Percentiles rank a stretch among this genome's conserved stretches.
These are phyloP conservation scores for Agrostemma githago DNA, from an alignment of 148 eudicot species.

Conservation along the genomic window DNA sequence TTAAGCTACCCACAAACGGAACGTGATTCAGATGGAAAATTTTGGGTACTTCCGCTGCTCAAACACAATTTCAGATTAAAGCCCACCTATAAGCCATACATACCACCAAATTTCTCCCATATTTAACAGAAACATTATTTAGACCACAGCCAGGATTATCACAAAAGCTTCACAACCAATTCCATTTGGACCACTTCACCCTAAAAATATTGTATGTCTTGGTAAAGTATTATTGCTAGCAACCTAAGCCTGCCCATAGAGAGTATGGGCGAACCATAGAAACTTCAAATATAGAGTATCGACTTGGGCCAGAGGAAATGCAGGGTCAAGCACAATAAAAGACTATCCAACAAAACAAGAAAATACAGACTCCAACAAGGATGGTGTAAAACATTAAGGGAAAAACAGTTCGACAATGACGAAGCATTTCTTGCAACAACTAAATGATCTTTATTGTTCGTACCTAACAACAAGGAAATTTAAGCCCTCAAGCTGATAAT, in stretches of 20 bases:
- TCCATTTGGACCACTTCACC: not conserved
- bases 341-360: not conserved
- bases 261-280: not conserved
- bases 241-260: constrained; percentile 1
- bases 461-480: constrained; percentile 98
- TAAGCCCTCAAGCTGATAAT: constrained; percentile 97
- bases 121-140: not conserved
- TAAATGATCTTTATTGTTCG: not conserved
- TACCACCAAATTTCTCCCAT: not conserved
- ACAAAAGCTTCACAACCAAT: not conserved
- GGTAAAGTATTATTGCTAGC: not conserved
- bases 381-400: not conserved
- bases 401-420: not conserved
- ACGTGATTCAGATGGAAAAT: not conserved
- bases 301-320: not conserved
- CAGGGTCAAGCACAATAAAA: not conserved
- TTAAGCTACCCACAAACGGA: constrained; percentile 1
- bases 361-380: not conserved
- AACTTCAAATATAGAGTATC: not conserved
- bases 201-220: not conserved
- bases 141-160: not conserved
- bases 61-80: constrained; percentile 8
- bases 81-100: constrained; percentile 2
- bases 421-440: not conserved
- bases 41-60: not conserved